phyloP scores from a whole-genome alignment of 208 protist genomes.

The Trypanosoma melophagium region DNA sequence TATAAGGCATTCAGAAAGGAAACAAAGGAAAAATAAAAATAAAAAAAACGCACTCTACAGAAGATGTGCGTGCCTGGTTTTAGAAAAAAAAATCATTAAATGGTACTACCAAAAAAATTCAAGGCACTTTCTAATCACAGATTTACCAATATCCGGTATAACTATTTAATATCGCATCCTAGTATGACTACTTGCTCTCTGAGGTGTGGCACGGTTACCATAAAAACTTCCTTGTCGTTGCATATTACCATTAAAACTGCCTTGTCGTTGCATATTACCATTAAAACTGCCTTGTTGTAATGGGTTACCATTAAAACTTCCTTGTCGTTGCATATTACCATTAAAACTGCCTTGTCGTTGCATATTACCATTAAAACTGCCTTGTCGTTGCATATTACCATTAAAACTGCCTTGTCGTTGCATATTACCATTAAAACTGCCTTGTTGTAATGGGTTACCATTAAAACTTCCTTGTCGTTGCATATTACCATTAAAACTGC shows the following conservation, averaged over 20 bases:
- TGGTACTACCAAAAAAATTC: too few species aligned
- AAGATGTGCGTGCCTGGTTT: too few species aligned
- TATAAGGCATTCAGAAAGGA: too few species aligned
- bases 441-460: not conserved
- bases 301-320: not conserved
- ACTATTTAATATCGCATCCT: too few species aligned
- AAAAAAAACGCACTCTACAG: too few species aligned
- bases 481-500: not conserved
- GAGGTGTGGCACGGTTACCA: too few species aligned
- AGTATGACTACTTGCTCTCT: too few species aligned
- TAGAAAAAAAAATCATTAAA: too few species aligned
- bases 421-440: not conserved
- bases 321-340: not conserved
- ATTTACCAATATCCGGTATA: too few species aligned
- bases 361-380: not conserved
- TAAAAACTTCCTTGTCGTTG: not conserved
- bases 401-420: not conserved
- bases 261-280: not conserved
- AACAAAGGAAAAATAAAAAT: too few species aligned
- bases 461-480: not conserved
- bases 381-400: not conserved
- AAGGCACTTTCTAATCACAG: too few species aligned
- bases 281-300: not conserved
- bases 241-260: not conserved
- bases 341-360: not conserved